These are phyloP conservation scores for Pichia phayaonensis DNA, from an alignment of 805 yeast genomes.

Conservation along the genomic window DNA sequence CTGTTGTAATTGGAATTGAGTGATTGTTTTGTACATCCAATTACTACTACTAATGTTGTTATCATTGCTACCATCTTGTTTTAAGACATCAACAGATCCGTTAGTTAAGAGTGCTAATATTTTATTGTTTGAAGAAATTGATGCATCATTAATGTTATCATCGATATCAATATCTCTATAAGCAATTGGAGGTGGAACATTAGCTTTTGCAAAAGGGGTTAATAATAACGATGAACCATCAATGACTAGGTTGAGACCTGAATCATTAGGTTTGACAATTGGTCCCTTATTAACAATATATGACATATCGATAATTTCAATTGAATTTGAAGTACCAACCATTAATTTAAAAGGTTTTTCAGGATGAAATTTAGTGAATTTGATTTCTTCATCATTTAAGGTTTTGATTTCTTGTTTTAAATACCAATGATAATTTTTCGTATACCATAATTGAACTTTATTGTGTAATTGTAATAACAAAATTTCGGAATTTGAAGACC, in stretches of 20 bases:
- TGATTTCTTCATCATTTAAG: slow-evolving; percentile 25
- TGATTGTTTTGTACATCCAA: slow-evolving; percentile 34
- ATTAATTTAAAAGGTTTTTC: slow-evolving; percentile 76
- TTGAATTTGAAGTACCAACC: slow-evolving; percentile 44
- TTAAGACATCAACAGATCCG: slow-evolving; percentile 37
- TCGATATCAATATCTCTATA: slow-evolving; percentile 55
- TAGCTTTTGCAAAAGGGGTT: slow-evolving; percentile 79
- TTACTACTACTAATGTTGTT: too few relatives aligned
- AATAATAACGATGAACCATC: slow-evolving; percentile 68
- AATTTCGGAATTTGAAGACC: slow-evolving; percentile 79
- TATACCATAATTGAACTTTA: slow-evolving; percentile 80
- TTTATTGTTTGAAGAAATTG: slow-evolving; percentile 55
- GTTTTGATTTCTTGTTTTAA: slow-evolving; percentile 67
- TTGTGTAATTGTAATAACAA: slow-evolving; percentile 59
- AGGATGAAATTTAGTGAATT: slow-evolving; percentile 71
- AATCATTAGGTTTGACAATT: slow-evolving; percentile 54
- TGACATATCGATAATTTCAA: slow-evolving; percentile 64
- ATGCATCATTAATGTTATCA: slow-evolving; percentile 52
- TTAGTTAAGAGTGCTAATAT: slow-evolving; percentile 51
- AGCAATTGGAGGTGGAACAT: slow-evolving; percentile 92
- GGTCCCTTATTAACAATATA: slow-evolving; percentile 62
- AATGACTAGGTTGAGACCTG: slow-evolving; percentile 72
- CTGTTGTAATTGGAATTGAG: slow-evolving; percentile 30
- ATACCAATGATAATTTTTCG: slow-evolving; percentile 94
- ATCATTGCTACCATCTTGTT: slow-evolving; percentile 29